phyloP scores from a whole-genome alignment of 2,329 filamentous ascomycete genomes.

The Myrmaecium sp. region DNA sequence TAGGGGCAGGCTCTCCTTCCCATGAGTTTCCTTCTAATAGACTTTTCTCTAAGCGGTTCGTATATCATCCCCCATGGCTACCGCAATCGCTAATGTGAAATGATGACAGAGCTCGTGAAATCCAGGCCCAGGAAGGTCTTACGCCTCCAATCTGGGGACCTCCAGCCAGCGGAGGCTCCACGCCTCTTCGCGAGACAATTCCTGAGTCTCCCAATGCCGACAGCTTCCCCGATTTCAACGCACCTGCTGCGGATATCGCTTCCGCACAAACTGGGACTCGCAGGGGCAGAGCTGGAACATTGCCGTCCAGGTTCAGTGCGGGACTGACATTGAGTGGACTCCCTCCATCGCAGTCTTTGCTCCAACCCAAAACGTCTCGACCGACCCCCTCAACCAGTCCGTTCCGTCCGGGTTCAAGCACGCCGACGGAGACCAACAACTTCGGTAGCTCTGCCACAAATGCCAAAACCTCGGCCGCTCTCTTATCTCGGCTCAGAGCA shows the following conservation, averaged over 20 bases:
- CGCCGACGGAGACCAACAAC: conserved; percentile 17
- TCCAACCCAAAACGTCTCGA: conserved; percentile 62
- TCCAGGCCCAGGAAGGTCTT: conserved; percentile 89
- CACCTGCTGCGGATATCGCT: conserved; percentile 46
- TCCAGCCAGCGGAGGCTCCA: conserved; percentile 90
- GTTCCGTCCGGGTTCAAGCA: conserved; percentile 49
- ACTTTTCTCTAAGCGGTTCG: conserved; percentile 84
- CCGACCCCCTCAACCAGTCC: conserved; percentile 77
- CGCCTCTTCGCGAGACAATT: conserved; percentile 89
- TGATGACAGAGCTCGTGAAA: conserved; percentile 64
- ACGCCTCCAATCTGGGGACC: conserved; percentile 68
- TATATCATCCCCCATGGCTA: conserved; percentile 7
- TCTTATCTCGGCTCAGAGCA: conserved; percentile 72
- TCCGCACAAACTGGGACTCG: conserved; percentile 49
- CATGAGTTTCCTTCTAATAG: conserved; percentile 68
- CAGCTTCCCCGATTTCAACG: conserved; percentile 80
- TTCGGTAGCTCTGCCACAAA: conserved; percentile 23
- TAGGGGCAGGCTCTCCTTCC: conserved; percentile 89
- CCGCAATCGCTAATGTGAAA: conserved; percentile 5
- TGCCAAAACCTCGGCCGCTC: conserved; percentile 32
- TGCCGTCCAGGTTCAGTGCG: conserved; percentile 93
- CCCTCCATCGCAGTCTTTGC: no score
- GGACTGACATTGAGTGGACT: no score
- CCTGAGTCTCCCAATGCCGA: conserved; percentile 86
- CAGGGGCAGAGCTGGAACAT: conserved; percentile 77